A percentile compares a stretch with the other conserved stretches of the same genome.
phyloP scores from a whole-genome alignment of 768 basidiomycete species.

The Crucibulum laeve region DNA sequence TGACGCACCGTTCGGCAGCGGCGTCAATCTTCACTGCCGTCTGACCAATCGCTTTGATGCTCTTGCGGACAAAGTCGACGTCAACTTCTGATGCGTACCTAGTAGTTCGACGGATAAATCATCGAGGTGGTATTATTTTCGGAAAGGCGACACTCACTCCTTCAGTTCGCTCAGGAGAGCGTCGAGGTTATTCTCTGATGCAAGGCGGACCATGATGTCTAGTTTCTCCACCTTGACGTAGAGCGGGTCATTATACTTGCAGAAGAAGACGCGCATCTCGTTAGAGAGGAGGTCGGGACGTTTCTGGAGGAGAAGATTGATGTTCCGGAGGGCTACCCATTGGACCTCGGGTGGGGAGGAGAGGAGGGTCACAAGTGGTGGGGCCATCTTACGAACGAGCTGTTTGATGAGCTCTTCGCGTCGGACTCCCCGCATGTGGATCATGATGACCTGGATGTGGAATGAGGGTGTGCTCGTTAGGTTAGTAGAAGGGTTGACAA shows the following conservation, averaged over 20 bases:
- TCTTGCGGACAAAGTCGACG: constrained; percentile 95
- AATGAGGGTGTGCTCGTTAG: background rate
- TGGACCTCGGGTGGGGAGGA: constrained; percentile 97
- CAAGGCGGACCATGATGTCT: constrained; percentile 96
- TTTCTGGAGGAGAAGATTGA: constrained; percentile 94
- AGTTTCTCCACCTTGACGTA: constrained; percentile 99
- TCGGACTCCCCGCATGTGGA: constrained; percentile 82
- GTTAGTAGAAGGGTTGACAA: constrained; percentile 9
- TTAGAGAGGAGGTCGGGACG: constrained; percentile 85
- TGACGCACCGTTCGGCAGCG: constrained; percentile 92
- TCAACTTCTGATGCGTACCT: constrained; percentile 98
- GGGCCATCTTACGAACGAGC: constrained; percentile 94
- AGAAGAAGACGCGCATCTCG: constrained; percentile 99
- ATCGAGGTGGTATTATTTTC: background rate
- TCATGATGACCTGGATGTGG: constrained; percentile 84
- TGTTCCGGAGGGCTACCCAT: constrained; percentile 96
- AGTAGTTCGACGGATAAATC: constrained; percentile 1
- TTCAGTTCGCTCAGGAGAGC: constrained; percentile 92
- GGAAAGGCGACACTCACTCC: constrained; percentile 56
- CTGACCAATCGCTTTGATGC: constrained; percentile 95
- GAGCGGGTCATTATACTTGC: constrained; percentile 99
- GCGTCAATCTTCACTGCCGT: constrained; percentile 93
- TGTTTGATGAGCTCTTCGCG: constrained; percentile 83
- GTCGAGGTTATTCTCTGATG: constrained; percentile 89
- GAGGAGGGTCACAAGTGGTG: constrained; percentile 90